phyloP scores from a whole-genome alignment of 441 rosid species.

The Geranium incanum region DNA sequence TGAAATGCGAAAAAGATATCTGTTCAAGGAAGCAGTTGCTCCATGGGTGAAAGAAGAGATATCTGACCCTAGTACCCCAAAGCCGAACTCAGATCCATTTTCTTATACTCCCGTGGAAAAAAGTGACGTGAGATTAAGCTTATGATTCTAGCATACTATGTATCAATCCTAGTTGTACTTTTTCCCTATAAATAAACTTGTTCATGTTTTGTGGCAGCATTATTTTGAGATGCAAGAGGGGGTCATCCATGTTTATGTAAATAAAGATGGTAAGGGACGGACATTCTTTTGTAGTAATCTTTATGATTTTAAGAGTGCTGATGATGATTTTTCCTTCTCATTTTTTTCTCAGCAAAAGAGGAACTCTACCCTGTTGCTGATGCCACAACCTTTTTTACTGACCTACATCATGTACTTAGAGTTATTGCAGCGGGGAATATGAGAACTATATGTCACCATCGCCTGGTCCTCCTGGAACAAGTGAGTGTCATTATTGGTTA shows the following conservation, averaged over 20 bases:
- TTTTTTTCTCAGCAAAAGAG: conserved; percentile 45
- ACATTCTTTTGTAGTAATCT: background rate
- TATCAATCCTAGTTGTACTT: background rate
- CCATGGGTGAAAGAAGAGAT: conserved; percentile 96
- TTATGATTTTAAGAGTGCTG: conserved; percentile 6
- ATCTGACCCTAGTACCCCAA: conserved; percentile 93
- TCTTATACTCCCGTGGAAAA: conserved; percentile 63
- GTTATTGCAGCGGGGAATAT: conserved; percentile 90
- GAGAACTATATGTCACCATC: conserved; percentile 85
- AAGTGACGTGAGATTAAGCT: conserved; percentile 51
- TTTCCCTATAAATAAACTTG: conserved; percentile 14
- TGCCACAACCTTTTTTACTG: conserved; percentile 91
- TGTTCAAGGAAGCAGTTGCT: conserved; percentile 73
- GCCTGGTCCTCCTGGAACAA: conserved; percentile 91
- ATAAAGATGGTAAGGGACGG: conserved; percentile 57
- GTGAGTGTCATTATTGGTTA: conserved; percentile 27
- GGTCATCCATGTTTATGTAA: conserved; percentile 72
- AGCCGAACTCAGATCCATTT: conserved; percentile 83
- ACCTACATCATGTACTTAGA: conserved; percentile 74
- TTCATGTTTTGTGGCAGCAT: conserved; percentile 48
- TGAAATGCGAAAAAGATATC: conserved; percentile 68
- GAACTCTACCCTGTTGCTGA: conserved; percentile 90
- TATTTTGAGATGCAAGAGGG: conserved; percentile 93
- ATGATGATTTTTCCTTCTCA: conserved; percentile 3
- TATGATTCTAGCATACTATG: conserved; percentile 1